Percentiles rank a stretch among this genome's conserved stretches.
These are phyloP conservation scores for Sarocladiaceae sp. DNA, from an alignment of 2,329 filamentous ascomycete species.

Conservation along the genomic window DNA sequence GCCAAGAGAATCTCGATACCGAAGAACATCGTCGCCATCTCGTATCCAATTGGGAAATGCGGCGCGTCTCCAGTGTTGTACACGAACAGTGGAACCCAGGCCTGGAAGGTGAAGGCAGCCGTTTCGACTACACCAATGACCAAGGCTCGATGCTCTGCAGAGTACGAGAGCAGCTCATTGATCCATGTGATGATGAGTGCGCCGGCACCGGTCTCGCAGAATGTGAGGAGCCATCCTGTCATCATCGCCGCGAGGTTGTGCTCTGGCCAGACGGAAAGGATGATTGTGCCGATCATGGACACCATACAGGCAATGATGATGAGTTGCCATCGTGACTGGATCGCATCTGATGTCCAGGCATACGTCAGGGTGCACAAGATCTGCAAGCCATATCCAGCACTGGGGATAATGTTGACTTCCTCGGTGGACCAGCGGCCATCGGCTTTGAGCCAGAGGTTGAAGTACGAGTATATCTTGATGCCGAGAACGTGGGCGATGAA, in stretches of 20 bases:
- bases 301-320: constrained; percentile 44
- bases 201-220: constrained; percentile 29
- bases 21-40: constrained; percentile 27
- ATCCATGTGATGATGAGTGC: constrained; percentile 40
- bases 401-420: constrained; percentile 48
- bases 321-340: constrained; percentile 48
- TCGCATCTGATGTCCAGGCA: constrained; percentile 52
- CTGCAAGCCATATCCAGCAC: constrained; percentile 30
- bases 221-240: constrained; percentile 30
- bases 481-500: constrained; percentile 28
- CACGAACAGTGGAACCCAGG: constrained; percentile 36
- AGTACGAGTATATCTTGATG: constrained; percentile 30
- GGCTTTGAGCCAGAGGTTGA: constrained; percentile 28
- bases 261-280: constrained; percentile 29
- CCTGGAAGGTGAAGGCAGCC: constrained; percentile 37
- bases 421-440: constrained; percentile 25
- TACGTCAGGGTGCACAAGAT: constrained; percentile 48
- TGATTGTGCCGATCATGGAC: constrained; percentile 27
- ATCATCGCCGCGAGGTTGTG: constrained; percentile 29
- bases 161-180: constrained; percentile 39
- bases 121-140: constrained; percentile 46
- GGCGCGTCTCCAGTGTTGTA: constrained; percentile 32
- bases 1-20: constrained; percentile 21
- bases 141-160: constrained; percentile 44
- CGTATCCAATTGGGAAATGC: constrained; percentile 34